phyloP scores from a whole-genome alignment of 2,329 filamentous ascomycete species.

The Arthrobotrys megalospora region DNA sequence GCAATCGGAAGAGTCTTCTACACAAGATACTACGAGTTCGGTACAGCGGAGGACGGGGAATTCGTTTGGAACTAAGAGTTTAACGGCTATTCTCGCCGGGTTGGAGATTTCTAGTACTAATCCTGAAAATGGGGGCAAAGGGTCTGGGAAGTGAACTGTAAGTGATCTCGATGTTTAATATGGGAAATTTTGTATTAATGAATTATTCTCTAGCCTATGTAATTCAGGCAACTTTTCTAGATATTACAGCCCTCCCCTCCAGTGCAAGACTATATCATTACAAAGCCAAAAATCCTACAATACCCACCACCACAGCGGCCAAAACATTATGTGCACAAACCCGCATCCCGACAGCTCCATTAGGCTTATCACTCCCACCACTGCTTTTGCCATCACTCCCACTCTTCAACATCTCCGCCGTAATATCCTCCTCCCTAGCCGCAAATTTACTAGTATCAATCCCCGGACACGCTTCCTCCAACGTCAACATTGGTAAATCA shows the following conservation, averaged over 20 bases:
- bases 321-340: not conserved
- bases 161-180: too few relatives aligned
- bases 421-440: constrained; percentile 20
- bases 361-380: constrained; percentile 24
- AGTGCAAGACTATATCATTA: not conserved
- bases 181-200: too few relatives aligned
- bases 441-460: constrained; percentile 47
- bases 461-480: constrained; percentile 40
- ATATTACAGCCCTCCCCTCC: too few relatives aligned
- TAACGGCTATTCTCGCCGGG: not conserved
- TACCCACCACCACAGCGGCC: not conserved
- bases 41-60: not conserved
- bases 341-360: not conserved
- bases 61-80: constrained; percentile 5
- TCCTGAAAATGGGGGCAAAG: too few relatives aligned
- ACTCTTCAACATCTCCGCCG: constrained; percentile 21
- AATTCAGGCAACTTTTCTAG: too few relatives aligned
- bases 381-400: not conserved
- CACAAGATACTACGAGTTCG: not conserved
- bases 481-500: constrained; percentile 27
- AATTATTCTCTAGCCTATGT: too few relatives aligned
- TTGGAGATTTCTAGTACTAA: not conserved
- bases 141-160: not conserved
- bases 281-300: constrained; percentile 15
- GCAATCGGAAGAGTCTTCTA: not conserved